phyloP scores from a whole-genome alignment of 2,329 filamentous ascomycete genomes.

The Aspergillus neotritici region DNA sequence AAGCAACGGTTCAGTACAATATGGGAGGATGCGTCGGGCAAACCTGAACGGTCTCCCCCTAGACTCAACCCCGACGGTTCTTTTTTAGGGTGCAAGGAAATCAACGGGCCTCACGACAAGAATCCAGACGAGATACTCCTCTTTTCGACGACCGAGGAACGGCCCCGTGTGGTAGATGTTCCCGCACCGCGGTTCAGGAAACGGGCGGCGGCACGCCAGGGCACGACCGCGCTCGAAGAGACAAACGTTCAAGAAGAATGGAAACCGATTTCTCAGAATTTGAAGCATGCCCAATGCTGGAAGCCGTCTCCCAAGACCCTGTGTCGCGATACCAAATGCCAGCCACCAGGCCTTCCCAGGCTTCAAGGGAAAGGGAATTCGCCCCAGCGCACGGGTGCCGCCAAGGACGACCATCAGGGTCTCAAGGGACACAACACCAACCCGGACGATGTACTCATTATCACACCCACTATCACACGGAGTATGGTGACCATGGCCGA shows the following conservation, averaged over 20 bases:
- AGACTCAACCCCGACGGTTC: constrained; percentile 27
- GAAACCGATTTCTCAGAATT: constrained; percentile 29
- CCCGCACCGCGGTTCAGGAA: constrained; percentile 19
- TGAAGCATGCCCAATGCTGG: constrained; percentile 31
- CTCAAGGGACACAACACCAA: constrained; percentile 7
- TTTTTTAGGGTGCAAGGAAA: constrained; percentile 40
- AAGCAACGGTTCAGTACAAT: constrained; percentile 33
- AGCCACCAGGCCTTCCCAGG: constrained; percentile 14
- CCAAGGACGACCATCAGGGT: constrained; percentile 10
- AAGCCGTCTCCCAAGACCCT: constrained; percentile 24
- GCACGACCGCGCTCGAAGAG: constrained; percentile 13
- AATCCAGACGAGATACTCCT: constrained; percentile 36
- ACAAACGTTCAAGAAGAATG: constrained; percentile 24
- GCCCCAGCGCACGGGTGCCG: constrained; percentile 7
- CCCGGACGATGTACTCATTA: constrained; percentile 33
- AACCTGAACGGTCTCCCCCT: constrained; percentile 16
- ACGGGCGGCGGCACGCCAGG: constrained; percentile 5
- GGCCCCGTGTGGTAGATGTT: constrained; percentile 19
- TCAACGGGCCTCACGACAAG: constrained; percentile 28
- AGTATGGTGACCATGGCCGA: constrained; percentile 32
- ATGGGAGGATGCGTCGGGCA: constrained; percentile 27
- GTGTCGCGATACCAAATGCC: constrained; percentile 19
- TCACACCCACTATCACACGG: constrained; percentile 39
- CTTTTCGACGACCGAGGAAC: constrained; percentile 26
- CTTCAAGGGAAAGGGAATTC: constrained; percentile 21